A percentile compares a stretch with the other conserved stretches of the same genome.
These are phyloP conservation scores for Coleophoma eucalyptorum DNA, from an alignment of 2,329 filamentous ascomycete species.

Conservation along the genomic window DNA sequence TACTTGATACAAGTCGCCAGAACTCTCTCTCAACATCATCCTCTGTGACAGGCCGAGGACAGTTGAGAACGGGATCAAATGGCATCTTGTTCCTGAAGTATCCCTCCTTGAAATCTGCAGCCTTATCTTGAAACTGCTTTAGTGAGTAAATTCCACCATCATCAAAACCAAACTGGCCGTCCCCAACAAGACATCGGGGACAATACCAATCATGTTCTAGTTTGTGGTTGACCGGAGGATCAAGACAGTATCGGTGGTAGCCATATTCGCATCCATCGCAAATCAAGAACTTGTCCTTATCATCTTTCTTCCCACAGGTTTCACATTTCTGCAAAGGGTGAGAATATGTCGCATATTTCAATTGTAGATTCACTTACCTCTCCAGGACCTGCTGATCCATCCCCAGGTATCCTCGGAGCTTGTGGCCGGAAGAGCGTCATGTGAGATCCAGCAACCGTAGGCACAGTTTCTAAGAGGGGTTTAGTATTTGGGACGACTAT, in stretches of 20 bases:
- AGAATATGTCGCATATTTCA: slow-evolving; percentile 33
- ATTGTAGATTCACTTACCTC: slow-evolving; percentile 52
- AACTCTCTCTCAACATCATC: slow-evolving; percentile 97
- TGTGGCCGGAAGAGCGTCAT: slow-evolving; percentile 92
- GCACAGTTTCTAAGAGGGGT: slow-evolving; percentile 51
- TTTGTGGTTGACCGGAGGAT: slow-evolving; percentile 74
- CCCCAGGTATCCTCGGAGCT: slow-evolving; percentile 60
- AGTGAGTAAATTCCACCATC: slow-evolving; percentile 95
- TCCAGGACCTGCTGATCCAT: slow-evolving; percentile 34
- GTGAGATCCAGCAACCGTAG: slow-evolving; percentile 91
- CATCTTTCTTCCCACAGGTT: slow-evolving; percentile 76
- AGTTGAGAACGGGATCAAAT: slow-evolving; percentile 79
- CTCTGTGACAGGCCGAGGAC: slow-evolving; percentile 78
- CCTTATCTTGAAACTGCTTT: slow-evolving; percentile 93
- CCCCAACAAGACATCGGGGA: slow-evolving; percentile 88
- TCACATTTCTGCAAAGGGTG: slow-evolving; percentile 67
- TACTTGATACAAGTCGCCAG: slow-evolving; percentile 89
- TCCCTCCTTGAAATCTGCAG: slow-evolving; percentile 87
- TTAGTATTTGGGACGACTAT: slow-evolving; percentile 30
- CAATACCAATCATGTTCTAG: slow-evolving; percentile 95
- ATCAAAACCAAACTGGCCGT: slow-evolving; percentile 95
- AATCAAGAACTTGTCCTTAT: slow-evolving; percentile 64
- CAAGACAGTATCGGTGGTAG: slow-evolving; percentile 84
- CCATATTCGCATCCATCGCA: slow-evolving; percentile 92
- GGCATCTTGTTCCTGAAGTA: slow-evolving; percentile 92